Evolutionary conservation across 768 basidiomycete genomes (phyloP), one percentile per base, ranked within the genome.

Genomic region (Pilatotrama ljubarskyi): DNA sequence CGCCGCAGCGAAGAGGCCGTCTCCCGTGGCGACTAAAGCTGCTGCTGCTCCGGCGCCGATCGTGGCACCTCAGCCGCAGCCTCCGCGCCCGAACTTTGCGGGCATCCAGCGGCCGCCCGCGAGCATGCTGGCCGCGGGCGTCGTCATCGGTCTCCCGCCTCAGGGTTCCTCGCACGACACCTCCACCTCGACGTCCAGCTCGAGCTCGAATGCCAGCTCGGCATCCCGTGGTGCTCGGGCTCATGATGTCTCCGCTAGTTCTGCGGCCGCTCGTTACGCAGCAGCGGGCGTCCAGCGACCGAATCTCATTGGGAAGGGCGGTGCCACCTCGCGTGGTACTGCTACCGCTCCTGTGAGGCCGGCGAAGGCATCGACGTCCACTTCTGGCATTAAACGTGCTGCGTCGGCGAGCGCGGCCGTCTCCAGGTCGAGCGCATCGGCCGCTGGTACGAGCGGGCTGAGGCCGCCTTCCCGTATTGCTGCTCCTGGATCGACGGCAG

Each of bases 51-150:
- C 25, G 9, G 46, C 50, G 29, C 51, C 51, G 14, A 24, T 51
- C 14, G 43, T 25, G 10, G 48, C 48, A n/a, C 35, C 51, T 10
- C 54, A 42, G 32, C 38, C 51, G 3, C 54, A 36, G 20, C 48
- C 58, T 15, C n/a, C 61, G 35, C 59, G 65, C 32, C 57, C 69
- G 3, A 44, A 61, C 15, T 62, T 72, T 37, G 62, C 60, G 10
- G 72, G 72, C 11, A 64, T 73, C 13, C 69, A 69, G 49, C 69
- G 72, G 5, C 70, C 72, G n/a, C 70, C 69, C 17, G 62, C 67
- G 3, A 66, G 66, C 18, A 49, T 63, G 41, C 51, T 56, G 8
- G 26, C 49, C 4, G 51, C 59, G 5, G 52, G 61, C 32, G 43
- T 58, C 18, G 49, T 61, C 26, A 61, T 63, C 42, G 53, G 55